A percentile compares a stretch with the other conserved stretches of the same genome.
Conservation (phyloP, 2,329 filamentous ascomycete genomes). For the Orbilia quercus region DNA sequence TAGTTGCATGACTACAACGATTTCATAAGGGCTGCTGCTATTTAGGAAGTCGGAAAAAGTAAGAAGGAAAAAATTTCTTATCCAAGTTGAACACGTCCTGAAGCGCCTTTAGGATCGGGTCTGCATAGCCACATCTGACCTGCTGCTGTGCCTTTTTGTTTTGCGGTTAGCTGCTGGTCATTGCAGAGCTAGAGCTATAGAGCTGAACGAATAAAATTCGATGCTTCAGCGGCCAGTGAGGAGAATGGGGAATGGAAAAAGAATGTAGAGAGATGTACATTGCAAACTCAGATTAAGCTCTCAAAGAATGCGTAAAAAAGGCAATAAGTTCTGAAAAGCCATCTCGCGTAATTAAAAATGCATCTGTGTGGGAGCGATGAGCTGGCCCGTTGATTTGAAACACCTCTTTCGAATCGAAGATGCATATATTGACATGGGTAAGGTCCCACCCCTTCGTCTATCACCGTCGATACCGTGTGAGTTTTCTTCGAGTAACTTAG, state of each 20-base stretch:
- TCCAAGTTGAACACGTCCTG: slow-evolving; percentile 50
- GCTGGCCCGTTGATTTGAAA: slow-evolving; percentile 32
- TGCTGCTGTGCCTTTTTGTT: slow-evolving; percentile 6
- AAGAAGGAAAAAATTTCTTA: slow-evolving; percentile 36
- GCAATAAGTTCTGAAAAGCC: slow-evolving; percentile 20
- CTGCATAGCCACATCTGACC: slow-evolving; percentile 40
- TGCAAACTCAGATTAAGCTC: slow-evolving; percentile 18
- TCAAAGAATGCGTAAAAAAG: slow-evolving; percentile 5
- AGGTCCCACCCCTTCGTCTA: background rate
- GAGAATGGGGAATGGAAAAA: slow-evolving; percentile 3
- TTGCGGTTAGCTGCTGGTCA: slow-evolving; percentile 23
- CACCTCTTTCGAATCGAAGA: slow-evolving; percentile 13
- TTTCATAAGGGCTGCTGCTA: slow-evolving; percentile 25
- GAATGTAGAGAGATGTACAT: too few species aligned
- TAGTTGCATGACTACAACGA: slow-evolving; percentile 38
- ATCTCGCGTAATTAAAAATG: slow-evolving; percentile 13
- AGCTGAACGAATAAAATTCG: slow-evolving; percentile 26
- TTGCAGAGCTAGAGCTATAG: too few species aligned
- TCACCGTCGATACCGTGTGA: background rate
- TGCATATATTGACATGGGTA: slow-evolving; percentile 17
- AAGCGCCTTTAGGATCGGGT: slow-evolving; percentile 45
- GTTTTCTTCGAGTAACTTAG: too few species aligned
- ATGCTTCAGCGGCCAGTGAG: background rate
- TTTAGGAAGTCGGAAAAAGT: slow-evolving; percentile 42
- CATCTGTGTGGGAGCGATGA: slow-evolving; percentile 47